These are phyloP conservation scores for Calonectria crousiana DNA, from an alignment of 2,329 filamentous ascomycete genomes.

Conservation along the genomic window DNA sequence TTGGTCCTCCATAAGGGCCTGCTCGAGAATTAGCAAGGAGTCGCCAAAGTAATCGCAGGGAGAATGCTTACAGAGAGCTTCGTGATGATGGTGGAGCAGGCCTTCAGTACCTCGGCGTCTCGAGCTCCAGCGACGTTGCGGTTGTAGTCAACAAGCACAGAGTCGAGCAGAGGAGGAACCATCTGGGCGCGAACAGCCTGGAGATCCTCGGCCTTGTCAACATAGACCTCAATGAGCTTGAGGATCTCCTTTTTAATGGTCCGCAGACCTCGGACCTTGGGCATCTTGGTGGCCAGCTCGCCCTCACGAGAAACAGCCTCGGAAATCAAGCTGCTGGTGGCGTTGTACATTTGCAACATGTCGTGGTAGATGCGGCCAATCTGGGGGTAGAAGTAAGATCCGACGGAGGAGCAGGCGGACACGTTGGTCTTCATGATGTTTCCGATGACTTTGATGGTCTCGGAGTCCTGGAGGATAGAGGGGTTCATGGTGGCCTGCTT, in stretches of 20 bases:
- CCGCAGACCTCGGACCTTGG: slow-evolving; percentile 91
- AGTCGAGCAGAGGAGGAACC: slow-evolving; percentile 94
- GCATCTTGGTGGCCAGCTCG: slow-evolving; percentile 96
- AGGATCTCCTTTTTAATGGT: slow-evolving; percentile 99
- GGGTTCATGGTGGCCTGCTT: slow-evolving; percentile 87
- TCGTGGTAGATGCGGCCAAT: slow-evolving; percentile 98
- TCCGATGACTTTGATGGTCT: slow-evolving; percentile 98
- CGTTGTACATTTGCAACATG: slow-evolving; percentile 99
- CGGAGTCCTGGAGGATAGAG: slow-evolving; percentile 86
- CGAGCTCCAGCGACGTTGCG: slow-evolving; percentile 95
- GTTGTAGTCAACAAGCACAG: slow-evolving; percentile 95
- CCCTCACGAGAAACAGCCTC: slow-evolving; percentile 90
- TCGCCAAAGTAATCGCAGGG: neutral
- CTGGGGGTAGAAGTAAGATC: slow-evolving; percentile 97
- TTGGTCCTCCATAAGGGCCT: slow-evolving; percentile 98
- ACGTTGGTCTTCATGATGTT: slow-evolving; percentile 99
- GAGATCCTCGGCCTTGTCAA: slow-evolving; percentile 96
- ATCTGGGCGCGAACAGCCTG: slow-evolving; percentile 94
- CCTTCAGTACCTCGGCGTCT: slow-evolving; percentile 95
- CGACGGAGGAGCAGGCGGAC: slow-evolving; percentile 96
- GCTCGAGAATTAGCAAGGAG: slow-evolving; percentile 22
- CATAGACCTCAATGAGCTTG: slow-evolving; percentile 97
- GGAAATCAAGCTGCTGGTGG: slow-evolving; percentile 95
- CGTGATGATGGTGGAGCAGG: slow-evolving; percentile 97
- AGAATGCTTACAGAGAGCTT: slow-evolving; percentile 88